phyloP scores from a whole-genome alignment of 2,329 filamentous ascomycete genomes.

The Claviceps monticola region DNA sequence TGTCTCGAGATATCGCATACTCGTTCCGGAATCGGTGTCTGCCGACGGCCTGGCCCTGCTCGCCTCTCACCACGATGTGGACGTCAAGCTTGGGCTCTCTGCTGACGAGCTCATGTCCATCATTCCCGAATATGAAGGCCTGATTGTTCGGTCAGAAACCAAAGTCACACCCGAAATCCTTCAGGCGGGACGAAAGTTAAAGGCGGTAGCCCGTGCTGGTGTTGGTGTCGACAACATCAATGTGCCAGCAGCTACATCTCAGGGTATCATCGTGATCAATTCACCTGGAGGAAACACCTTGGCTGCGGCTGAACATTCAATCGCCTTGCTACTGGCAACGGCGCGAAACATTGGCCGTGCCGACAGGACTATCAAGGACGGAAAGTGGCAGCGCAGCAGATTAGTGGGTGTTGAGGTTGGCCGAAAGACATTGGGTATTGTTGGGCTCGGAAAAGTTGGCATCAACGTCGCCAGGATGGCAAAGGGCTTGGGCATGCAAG shows the following conservation, averaged over 20 bases:
- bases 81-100: constrained; percentile 49
- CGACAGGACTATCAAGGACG: constrained; percentile 53
- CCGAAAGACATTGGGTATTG: constrained; percentile 60
- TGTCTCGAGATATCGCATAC: constrained; percentile 30
- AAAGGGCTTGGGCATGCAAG: constrained; percentile 62
- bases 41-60: constrained; percentile 63
- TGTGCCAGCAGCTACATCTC: constrained; percentile 54
- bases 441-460: constrained; percentile 74
- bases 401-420: constrained; percentile 68
- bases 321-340: constrained; percentile 59
- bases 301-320: constrained; percentile 66
- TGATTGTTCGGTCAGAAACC: constrained; percentile 71
- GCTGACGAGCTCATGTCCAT: constrained; percentile 49
- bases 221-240: constrained; percentile 78
- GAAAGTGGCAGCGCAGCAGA: constrained; percentile 61
- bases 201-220: constrained; percentile 67
- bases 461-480: constrained; percentile 69
- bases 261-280: constrained; percentile 70
- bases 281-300: constrained; percentile 68
- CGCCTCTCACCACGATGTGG: constrained; percentile 51
- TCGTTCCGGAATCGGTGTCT: constrained; percentile 70
- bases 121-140: constrained; percentile 59
- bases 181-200: constrained; percentile 50
- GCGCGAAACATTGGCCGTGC: constrained; percentile 62
- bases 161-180: constrained; percentile 61